Evolutionary conservation across 805 yeast genomes (phyloP).

Genomic region (Spencermartinsiella europaea): DNA sequence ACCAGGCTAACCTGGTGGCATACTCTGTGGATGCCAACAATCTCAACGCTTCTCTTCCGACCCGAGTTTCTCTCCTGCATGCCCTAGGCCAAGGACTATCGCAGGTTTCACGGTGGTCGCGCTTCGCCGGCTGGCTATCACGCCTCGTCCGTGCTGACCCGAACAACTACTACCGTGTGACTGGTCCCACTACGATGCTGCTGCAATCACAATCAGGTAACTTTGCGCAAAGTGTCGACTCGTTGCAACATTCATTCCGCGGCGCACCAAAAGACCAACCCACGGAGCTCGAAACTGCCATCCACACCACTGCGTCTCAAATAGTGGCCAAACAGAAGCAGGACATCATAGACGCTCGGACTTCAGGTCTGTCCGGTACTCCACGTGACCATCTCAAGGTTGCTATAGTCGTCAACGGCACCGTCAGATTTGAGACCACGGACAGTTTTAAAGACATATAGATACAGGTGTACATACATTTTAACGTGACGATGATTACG

Average conservation of each 20-base stretch:
- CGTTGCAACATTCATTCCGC: background rate
- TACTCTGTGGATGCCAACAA: constrained; percentile 26
- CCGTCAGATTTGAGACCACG: constrained; percentile 26
- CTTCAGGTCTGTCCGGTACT: constrained; percentile 15
- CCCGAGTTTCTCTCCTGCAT: constrained; percentile 4
- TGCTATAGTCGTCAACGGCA: constrained; percentile 28
- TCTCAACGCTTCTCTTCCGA: constrained; percentile 8
- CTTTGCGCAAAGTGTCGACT: too few species aligned
- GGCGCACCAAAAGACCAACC: background rate
- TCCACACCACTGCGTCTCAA: background rate
- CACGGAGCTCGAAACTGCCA: background rate
- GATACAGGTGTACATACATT: constrained; percentile 2
- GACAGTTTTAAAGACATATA: constrained; percentile 18
- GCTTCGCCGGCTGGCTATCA: background rate
- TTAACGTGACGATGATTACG: background rate
- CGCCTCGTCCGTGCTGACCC: constrained; percentile 8
- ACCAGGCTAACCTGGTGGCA: constrained; percentile 40
- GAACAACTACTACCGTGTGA: constrained; percentile 8
- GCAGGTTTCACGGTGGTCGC: background rate
- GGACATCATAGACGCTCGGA: background rate
- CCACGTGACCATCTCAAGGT: constrained; percentile 29
- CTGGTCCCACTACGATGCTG: constrained; percentile 19
- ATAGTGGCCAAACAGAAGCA: constrained; percentile 1
- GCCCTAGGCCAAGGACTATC: background rate
- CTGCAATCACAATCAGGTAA: constrained; percentile 8